Evolutionary conservation across 192 early-diverging fungal species (phyloP), one percentile per base, ranked within the genome.

Genomic region (Borealophlyctis nickersoniae): DNA sequence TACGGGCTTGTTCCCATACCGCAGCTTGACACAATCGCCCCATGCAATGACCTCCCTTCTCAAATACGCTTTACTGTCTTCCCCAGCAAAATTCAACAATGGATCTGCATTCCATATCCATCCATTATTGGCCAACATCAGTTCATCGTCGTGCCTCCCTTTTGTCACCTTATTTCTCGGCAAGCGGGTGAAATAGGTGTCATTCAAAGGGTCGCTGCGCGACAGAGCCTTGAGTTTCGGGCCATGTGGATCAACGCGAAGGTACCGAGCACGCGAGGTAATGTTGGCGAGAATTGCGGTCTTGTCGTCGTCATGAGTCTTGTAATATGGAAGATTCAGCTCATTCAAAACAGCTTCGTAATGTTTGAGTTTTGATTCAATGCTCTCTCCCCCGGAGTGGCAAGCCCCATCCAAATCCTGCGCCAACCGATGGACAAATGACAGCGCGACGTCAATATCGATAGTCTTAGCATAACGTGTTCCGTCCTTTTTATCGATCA

Each of bases 11-110:
- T 79, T 70, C 36, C 97, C 97, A 72, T 97, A 99, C 51, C 95
- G 88, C 39, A 99, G 82, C 65, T 99, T 99, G 28, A 99, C 95
- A 72, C 97, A 99, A 77, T 99, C 97, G 27, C 96, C 92, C 97
- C 97, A 99, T 14, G 93, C 86, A 68, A 99, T 99, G 13, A 99
- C 95, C 63, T 96, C 91, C 52, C 97, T 88, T 28, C 86, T 82
- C 39, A 99, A 72, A 67, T 99, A 99, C 1, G 95, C 91, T 66
- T 87, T 86, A 3, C 93, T 94, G 35, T 77, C 80, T 5, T 85
- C 78, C 9, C 88, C 89, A 3, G 95, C 95, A 88, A 99, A 99
- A 75, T 99, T 94, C 30, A 86, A 71, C 30, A 99, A 68, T 5
- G 94, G 96, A 62, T 95, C 94, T 7, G 79, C 81, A 65, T 83